Evolutionary conservation across 768 basidiomycete genomes (phyloP).

Genomic region (Coprinopsis cinerea): DNA sequence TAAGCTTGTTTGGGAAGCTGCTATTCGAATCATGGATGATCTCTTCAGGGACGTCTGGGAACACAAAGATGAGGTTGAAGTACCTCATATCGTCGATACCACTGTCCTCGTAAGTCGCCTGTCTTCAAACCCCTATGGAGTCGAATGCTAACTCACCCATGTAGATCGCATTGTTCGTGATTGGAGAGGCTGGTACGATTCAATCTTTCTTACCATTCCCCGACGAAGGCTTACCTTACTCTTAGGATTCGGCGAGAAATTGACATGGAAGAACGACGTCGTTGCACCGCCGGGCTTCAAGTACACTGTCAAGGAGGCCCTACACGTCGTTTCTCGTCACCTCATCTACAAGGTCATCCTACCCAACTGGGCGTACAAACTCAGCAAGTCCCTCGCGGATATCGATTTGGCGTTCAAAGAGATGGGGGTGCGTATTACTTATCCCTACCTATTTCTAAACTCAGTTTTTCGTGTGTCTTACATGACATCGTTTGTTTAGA

Average conservation of each 20-base stretch:
- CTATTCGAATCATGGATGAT: slow-evolving; percentile 31
- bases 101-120: slow-evolving; percentile 37
- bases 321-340: slow-evolving; percentile 36
- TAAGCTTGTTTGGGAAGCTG: slow-evolving; percentile 42
- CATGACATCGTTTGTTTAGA: neutral
- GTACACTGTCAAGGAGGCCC: slow-evolving; percentile 43
- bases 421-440: slow-evolving; percentile 28
- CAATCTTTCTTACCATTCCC: no score
- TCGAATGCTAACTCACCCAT: neutral
- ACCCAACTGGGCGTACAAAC: slow-evolving; percentile 32
- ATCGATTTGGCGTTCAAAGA: slow-evolving; percentile 36
- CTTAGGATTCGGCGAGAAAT: slow-evolving; percentile 47
- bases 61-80: slow-evolving; percentile 26
- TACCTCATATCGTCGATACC: slow-evolving; percentile 41
- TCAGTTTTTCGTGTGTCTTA: neutral
- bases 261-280: slow-evolving; percentile 41
- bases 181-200: slow-evolving; percentile 50
- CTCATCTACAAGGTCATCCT: slow-evolving; percentile 31
- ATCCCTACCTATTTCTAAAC: neutral
- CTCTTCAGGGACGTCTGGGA: slow-evolving; percentile 44
- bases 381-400: slow-evolving; percentile 27
- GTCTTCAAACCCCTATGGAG: neutral
- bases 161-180: slow-evolving; percentile 51
- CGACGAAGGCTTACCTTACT: no score
- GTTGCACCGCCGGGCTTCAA: slow-evolving; percentile 36